These are phyloP conservation scores for Meyerozyma carpophila DNA, from an alignment of 1,139 yeast genomes.

Conservation along the genomic window DNA sequence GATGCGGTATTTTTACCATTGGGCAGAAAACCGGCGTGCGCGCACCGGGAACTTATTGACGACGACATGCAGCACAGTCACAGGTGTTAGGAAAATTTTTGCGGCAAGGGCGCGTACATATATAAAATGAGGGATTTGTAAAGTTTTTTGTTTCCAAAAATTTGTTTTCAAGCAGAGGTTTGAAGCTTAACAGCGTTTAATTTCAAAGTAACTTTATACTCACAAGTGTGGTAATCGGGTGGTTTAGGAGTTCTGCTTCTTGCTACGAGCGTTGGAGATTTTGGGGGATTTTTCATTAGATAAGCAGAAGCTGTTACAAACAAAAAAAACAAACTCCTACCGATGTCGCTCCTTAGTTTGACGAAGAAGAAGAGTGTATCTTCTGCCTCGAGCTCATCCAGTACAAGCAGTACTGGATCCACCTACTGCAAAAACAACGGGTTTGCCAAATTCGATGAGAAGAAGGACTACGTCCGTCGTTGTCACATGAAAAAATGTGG, in stretches of 20 bases:
- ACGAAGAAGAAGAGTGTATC: slow-evolving; percentile 1
- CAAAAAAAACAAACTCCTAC: not conserved
- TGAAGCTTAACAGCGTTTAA: not conserved
- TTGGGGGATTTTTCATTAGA: not conserved
- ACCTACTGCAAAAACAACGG: not conserved
- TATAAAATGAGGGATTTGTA: slow-evolving; percentile 1
- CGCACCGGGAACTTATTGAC: not conserved
- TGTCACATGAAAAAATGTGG: slow-evolving; percentile 24
- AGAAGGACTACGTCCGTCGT: slow-evolving; percentile 40
- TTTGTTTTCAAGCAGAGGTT: not conserved
- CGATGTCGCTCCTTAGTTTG: not conserved
- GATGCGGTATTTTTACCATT: slow-evolving; percentile 1
- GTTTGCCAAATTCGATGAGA: slow-evolving; percentile 35
- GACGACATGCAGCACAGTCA: not conserved
- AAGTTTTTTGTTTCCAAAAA: not conserved
- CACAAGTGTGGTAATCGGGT: slow-evolving; percentile 1
- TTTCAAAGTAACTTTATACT: not conserved
- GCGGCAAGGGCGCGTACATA: not conserved
- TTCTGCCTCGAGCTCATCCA: slow-evolving; percentile 1
- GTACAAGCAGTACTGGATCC: not conserved
- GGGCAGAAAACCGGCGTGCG: not conserved
- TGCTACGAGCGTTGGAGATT: slow-evolving; percentile 1
- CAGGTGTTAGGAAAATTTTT: slow-evolving; percentile 1
- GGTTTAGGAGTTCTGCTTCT: slow-evolving; percentile 2
- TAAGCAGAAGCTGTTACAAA: not conserved